phyloP scores from a whole-genome alignment of 2,329 filamentous ascomycete genomes.

The Clonostachys rosea region DNA sequence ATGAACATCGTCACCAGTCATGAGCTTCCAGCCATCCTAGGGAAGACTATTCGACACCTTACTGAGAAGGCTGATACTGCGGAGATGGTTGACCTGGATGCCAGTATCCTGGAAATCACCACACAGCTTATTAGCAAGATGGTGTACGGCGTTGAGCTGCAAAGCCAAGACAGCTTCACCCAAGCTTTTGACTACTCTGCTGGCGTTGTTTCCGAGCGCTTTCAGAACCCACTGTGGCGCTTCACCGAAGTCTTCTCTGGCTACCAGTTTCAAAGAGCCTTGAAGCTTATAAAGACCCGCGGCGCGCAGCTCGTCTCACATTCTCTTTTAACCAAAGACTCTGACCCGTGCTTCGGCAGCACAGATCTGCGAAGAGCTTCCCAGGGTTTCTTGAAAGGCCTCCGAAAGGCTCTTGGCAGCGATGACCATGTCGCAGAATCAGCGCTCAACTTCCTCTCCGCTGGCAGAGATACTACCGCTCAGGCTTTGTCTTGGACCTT shows the following conservation, averaged over 20 bases:
- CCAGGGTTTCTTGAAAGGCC: slow-evolving; percentile 50
- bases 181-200: slow-evolving; percentile 59
- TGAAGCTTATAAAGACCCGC: slow-evolving; percentile 46
- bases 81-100: slow-evolving; percentile 47
- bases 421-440: slow-evolving; percentile 56
- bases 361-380: neutral
- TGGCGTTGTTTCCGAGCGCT: slow-evolving; percentile 52
- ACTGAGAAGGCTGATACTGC: slow-evolving; percentile 7
- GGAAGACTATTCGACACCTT: slow-evolving; percentile 32
- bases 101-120: slow-evolving; percentile 59
- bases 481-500: slow-evolving; percentile 62
- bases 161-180: slow-evolving; percentile 55
- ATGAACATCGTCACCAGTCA: slow-evolving; percentile 51
- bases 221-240: slow-evolving; percentile 62
- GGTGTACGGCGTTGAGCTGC: slow-evolving; percentile 67
- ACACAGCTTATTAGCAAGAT: slow-evolving; percentile 63
- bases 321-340: slow-evolving; percentile 36
- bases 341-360: neutral
- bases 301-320: slow-evolving; percentile 52
- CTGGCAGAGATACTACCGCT: slow-evolving; percentile 60
- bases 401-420: slow-evolving; percentile 51
- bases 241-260: slow-evolving; percentile 52
- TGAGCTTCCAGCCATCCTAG: slow-evolving; percentile 50
- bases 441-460: slow-evolving; percentile 62
- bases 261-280: slow-evolving; percentile 37